Percentiles rank a stretch among this genome's conserved stretches.
phyloP scores from a whole-genome alignment of 768 basidiomycete species.

The Boletus speciosus region DNA sequence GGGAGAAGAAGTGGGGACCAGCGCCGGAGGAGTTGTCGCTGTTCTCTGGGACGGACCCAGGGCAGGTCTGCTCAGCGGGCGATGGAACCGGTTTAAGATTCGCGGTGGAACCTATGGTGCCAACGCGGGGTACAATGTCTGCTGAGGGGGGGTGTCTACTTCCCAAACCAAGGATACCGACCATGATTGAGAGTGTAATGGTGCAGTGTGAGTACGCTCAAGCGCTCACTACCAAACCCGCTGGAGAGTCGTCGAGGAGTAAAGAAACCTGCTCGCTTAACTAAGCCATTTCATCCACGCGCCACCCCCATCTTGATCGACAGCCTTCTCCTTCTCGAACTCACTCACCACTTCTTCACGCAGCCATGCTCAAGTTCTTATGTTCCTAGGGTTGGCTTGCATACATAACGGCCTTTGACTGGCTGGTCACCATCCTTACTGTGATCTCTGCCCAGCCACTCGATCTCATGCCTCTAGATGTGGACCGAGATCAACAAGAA shows the following conservation, averaged over 20 bases:
- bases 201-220: background rate
- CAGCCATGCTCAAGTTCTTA: too few relatives aligned
- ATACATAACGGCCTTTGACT: too few relatives aligned
- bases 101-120: conserved; percentile 29
- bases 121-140: conserved; percentile 19
- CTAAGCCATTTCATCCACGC: too few relatives aligned
- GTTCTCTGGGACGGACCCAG: conserved; percentile 42
- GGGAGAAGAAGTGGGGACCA: conserved; percentile 54
- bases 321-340: too few relatives aligned
- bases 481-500: too few relatives aligned
- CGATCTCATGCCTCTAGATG: too few relatives aligned
- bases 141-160: conserved; percentile 33
- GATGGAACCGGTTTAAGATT: conserved; percentile 32
- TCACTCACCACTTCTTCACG: too few relatives aligned
- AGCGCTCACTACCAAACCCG: background rate
- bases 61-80: conserved; percentile 46
- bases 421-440: too few relatives aligned
- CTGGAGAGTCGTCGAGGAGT: background rate
- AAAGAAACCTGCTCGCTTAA: too few relatives aligned
- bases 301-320: too few relatives aligned
- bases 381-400: too few relatives aligned
- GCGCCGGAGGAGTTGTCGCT: conserved; percentile 36
- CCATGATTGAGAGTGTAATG: conserved; percentile 28
- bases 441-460: too few relatives aligned
- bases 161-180: conserved; percentile 37